phyloP scores from a whole-genome alignment of 805 yeast species.

The Yueomyces sp. region DNA sequence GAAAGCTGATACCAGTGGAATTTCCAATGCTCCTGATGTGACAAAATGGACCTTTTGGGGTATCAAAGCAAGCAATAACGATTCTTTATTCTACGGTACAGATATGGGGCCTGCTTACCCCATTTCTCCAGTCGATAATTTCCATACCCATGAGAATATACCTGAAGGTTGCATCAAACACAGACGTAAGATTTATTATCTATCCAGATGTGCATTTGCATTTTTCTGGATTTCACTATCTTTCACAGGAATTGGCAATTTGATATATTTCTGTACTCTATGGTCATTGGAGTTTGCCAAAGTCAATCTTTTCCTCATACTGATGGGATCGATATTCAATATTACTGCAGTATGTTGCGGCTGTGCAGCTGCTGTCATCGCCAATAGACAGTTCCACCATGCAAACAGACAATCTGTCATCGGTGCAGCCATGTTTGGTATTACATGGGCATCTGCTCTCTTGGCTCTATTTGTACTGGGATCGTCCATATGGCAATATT shows the following conservation, averaged over 20 bases:
- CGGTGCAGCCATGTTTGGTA: slow-evolving; percentile 46
- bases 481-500: background rate
- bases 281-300: slow-evolving; percentile 43
- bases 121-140: slow-evolving; percentile 63
- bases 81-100: slow-evolving; percentile 3
- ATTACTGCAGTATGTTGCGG: slow-evolving; percentile 54
- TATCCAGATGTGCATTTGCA: slow-evolving; percentile 55
- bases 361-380: slow-evolving; percentile 71
- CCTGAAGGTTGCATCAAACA: slow-evolving; percentile 40
- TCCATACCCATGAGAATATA: slow-evolving; percentile 36
- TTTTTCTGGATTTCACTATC: slow-evolving; percentile 46
- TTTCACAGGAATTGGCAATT: slow-evolving; percentile 49
- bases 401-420: slow-evolving; percentile 33
- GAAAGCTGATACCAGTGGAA: slow-evolving; percentile 49
- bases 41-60: slow-evolving; percentile 87
- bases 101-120: slow-evolving; percentile 54
- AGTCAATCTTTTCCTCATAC: slow-evolving; percentile 37
- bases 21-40: slow-evolving; percentile 32
- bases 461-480: slow-evolving; percentile 10
- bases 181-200: slow-evolving; percentile 47
- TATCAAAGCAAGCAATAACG: slow-evolving; percentile 20
- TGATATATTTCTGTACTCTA: slow-evolving; percentile 40
- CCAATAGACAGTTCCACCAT: slow-evolving; percentile 49
- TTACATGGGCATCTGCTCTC: slow-evolving; percentile 60
- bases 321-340: slow-evolving; percentile 39